phyloP scores from a whole-genome alignment of 2,329 filamentous ascomycete genomes.

The Stromatinia cepivora region DNA sequence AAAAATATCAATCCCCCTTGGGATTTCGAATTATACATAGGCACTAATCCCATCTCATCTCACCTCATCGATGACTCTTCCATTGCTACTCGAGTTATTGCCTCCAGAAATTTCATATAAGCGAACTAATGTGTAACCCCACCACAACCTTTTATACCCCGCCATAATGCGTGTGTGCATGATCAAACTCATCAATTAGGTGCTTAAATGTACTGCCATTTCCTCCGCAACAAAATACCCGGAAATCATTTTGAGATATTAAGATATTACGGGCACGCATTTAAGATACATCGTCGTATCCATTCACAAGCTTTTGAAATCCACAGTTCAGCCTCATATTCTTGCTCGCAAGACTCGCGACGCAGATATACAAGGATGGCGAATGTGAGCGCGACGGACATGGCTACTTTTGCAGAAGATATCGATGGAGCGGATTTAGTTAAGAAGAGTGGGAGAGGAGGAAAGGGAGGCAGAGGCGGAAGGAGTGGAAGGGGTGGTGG shows the following conservation, averaged over 20 bases:
- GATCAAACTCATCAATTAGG: not conserved
- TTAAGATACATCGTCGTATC: not conserved
- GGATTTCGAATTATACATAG: not conserved
- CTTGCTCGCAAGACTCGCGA: not conserved
- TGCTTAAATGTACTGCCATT: not conserved
- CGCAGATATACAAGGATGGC: not conserved
- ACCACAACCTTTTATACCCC: not conserved
- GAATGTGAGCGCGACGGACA: not conserved
- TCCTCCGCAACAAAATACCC: not conserved
- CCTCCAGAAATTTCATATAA: not conserved
- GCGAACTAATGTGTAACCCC: not conserved
- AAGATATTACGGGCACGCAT: not conserved
- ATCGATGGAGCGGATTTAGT: not conserved
- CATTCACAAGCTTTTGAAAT: not conserved
- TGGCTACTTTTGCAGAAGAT: not conserved
- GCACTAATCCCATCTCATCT: not conserved
- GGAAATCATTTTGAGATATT: not conserved
- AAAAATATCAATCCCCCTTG: too few species aligned
- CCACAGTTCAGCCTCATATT: not conserved
- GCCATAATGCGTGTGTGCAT: not conserved
- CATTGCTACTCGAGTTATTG: too few species aligned
- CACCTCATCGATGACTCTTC: not conserved
- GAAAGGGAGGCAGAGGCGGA: not conserved
- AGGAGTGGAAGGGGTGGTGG: slow-evolving; percentile 5
- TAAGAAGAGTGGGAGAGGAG: not conserved